Evolutionary conservation across 164 flowering plant genomes (phyloP), one percentile per base, ranked within the genome.

Genomic region (Liquidambar formosana): DNA sequence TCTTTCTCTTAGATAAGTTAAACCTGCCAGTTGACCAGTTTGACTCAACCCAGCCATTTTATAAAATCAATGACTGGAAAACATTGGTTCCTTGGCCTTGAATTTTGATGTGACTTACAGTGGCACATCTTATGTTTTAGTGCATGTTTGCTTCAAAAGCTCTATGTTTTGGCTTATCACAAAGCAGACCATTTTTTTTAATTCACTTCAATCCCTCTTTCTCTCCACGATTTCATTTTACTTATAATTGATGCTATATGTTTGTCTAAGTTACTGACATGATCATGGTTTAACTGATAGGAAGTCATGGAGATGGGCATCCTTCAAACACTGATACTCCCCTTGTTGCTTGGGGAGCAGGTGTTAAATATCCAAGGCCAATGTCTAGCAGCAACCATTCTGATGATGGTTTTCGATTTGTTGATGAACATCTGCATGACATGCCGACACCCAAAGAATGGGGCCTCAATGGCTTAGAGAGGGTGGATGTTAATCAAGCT

Each of bases 271-370:
- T 71, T 68, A 59, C 78, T 81, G 79, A 79, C n/a, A 19, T 65
- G 27, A 45, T 58, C 59, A 64, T 25, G 45, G 22, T 73, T 77
- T 82, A 74, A 61, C 62, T 75, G 70, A 67, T 70, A 94, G 99
- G 99, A 63, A 94, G 99, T 79, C 99, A 94, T 78, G 99, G 99
- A 51, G 99, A 94, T 77, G 99, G 99, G 51, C 99, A 94, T 80
- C 95, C 91, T 59, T 57, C 97, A 73, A 90, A 90, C 79, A 94
- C 99, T 49, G 97, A 92, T 66, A 94, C 99, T 71, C 99, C 99
- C 60, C 91, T 94, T 61, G 97, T 94, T 79, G 99, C 81, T 69
- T 94, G 97, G 99, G 99, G 99, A 74, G 97, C 97, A 38, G 99
- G 99, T 57, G 81, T 91, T 61, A 78, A 81, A 69, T 61, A 79